Percentiles rank a stretch among this genome's conserved stretches.
Evolutionary conservation across 139 green algal species (phyloP).

Genomic region (Dunaliella primolecta): DNA sequence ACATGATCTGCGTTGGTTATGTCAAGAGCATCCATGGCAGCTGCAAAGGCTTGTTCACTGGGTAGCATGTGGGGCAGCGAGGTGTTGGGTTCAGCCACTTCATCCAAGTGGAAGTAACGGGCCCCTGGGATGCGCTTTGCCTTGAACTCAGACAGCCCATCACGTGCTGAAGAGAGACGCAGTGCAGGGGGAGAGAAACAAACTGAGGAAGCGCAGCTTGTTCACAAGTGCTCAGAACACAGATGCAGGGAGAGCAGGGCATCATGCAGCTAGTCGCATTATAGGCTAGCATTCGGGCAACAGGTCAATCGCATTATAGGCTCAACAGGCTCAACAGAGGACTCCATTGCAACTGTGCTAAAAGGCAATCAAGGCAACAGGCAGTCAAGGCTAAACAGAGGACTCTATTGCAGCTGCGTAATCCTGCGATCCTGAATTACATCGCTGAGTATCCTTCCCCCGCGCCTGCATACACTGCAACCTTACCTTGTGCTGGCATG

Average conservation of each 20-base stretch:
- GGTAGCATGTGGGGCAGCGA: conserved; percentile 78
- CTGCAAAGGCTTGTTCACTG: conserved; percentile 65
- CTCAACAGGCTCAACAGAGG: too few relatives aligned
- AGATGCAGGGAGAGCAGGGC: conserved; percentile 1
- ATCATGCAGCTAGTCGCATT: too few relatives aligned
- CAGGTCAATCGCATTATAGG: too few relatives aligned
- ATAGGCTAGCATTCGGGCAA: too few relatives aligned
- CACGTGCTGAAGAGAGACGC: conserved; percentile 30
- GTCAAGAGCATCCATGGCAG: conserved; percentile 76
- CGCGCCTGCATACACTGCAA: neutral
- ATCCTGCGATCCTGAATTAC: too few relatives aligned
- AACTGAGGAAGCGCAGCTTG: neutral
- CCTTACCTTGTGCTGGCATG: conserved; percentile 43
- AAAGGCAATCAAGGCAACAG: too few relatives aligned
- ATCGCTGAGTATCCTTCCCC: too few relatives aligned
- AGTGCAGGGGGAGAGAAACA: neutral
- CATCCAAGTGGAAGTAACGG: conserved; percentile 74
- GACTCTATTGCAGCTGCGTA: too few relatives aligned
- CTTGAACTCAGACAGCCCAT: conserved; percentile 59
- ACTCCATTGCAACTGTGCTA: too few relatives aligned
- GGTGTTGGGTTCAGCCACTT: conserved; percentile 32
- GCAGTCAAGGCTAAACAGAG: too few relatives aligned
- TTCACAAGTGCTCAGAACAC: neutral
- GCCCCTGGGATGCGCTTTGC: conserved; percentile 64
- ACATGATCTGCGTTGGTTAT: conserved; percentile 64